Evolutionary conservation across 2,329 filamentous ascomycete genomes (phyloP).

Genomic region (Aspergillaceae sp.): DNA sequence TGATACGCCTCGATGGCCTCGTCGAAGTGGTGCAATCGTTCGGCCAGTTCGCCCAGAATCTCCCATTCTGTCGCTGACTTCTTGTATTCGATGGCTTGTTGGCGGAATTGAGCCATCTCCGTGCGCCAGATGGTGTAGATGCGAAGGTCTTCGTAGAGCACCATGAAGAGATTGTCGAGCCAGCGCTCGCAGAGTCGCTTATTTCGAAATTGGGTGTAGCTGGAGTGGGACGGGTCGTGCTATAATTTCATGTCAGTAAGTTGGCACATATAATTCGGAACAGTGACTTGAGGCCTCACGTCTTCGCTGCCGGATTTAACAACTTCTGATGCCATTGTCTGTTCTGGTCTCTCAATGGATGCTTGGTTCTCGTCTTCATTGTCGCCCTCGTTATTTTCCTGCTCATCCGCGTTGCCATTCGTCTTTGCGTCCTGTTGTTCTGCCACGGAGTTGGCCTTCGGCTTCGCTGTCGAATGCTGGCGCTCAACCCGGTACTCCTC

Average conservation of each 20-base stretch:
- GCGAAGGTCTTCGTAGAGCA: conserved; percentile 91
- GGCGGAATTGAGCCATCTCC: conserved; percentile 90
- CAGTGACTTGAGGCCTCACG: conserved; percentile 36
- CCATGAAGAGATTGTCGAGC: conserved; percentile 99
- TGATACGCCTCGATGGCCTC: conserved; percentile 92
- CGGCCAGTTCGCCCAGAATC: conserved; percentile 84
- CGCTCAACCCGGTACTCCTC: conserved; percentile 87
- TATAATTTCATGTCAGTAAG: conserved; percentile 24
- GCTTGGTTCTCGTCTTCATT: conserved; percentile 24
- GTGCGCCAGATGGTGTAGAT: conserved; percentile 99
- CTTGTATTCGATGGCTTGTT: conserved; percentile 90
- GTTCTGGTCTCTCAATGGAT: conserved; percentile 67
- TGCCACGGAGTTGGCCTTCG: conserved; percentile 44
- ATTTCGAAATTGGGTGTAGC: conserved; percentile 87
- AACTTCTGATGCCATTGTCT: conserved; percentile 67
- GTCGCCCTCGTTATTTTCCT: conserved; percentile 20
- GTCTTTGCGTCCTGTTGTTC: conserved; percentile 22
- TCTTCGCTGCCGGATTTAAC: conserved; percentile 68
- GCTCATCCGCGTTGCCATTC: conserved; percentile 26
- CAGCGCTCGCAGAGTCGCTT: conserved; percentile 95
- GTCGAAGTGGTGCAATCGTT: conserved; percentile 82
- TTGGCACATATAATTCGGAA: not conserved
- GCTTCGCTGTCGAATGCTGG: conserved; percentile 23
- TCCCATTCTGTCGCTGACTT: conserved; percentile 98
- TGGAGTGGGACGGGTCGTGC: conserved; percentile 57